Conservation (phyloP, 2,329 filamentous ascomycete genomes). For the Fusarium fracticaudum region DNA sequence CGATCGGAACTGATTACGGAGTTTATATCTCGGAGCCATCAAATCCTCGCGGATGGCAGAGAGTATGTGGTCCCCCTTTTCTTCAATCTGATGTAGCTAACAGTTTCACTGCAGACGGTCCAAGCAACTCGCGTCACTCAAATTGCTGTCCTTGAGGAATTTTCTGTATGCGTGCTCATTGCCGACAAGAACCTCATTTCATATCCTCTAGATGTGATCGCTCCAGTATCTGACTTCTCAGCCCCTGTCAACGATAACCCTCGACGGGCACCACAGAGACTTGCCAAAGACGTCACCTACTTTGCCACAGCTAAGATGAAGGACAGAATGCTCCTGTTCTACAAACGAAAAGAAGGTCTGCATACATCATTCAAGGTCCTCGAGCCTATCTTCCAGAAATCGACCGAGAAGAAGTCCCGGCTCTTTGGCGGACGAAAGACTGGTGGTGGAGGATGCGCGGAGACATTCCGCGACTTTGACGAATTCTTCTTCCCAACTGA, state of each 20-base stretch:
- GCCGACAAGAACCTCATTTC: slow-evolving; percentile 91
- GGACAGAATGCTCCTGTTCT: slow-evolving; percentile 92
- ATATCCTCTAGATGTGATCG: slow-evolving; percentile 90
- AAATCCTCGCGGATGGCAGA: slow-evolving; percentile 90
- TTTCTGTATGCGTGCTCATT: slow-evolving; percentile 90
- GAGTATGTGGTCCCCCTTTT: slow-evolving; percentile 65
- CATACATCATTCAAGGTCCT: slow-evolving; percentile 97
- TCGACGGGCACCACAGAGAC: slow-evolving; percentile 87
- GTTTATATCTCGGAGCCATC: slow-evolving; percentile 89
- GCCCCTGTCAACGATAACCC: slow-evolving; percentile 74
- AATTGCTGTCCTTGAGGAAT: slow-evolving; percentile 93
- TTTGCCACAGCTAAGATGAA: slow-evolving; percentile 98
- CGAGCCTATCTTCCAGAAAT: slow-evolving; percentile 94
- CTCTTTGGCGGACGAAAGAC: slow-evolving; percentile 67
- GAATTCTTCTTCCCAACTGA: slow-evolving; percentile 98
- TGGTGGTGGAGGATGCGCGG: slow-evolving; percentile 77
- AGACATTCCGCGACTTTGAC: slow-evolving; percentile 98
- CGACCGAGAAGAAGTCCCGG: slow-evolving; percentile 82
- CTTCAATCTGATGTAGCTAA: slow-evolving; percentile 21
- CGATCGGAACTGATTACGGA: slow-evolving; percentile 93
- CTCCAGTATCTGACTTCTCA: slow-evolving; percentile 69
- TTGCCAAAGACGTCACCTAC: slow-evolving; percentile 94
- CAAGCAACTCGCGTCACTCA: slow-evolving; percentile 83
- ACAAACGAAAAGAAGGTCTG: slow-evolving; percentile 93
- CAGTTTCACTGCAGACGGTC: slow-evolving; percentile 68